Percentiles rank a stretch among this genome's conserved stretches.
Conservation (phyloP, 2,329 filamentous ascomycete species). For the Diaporthe destruens region DNA sequence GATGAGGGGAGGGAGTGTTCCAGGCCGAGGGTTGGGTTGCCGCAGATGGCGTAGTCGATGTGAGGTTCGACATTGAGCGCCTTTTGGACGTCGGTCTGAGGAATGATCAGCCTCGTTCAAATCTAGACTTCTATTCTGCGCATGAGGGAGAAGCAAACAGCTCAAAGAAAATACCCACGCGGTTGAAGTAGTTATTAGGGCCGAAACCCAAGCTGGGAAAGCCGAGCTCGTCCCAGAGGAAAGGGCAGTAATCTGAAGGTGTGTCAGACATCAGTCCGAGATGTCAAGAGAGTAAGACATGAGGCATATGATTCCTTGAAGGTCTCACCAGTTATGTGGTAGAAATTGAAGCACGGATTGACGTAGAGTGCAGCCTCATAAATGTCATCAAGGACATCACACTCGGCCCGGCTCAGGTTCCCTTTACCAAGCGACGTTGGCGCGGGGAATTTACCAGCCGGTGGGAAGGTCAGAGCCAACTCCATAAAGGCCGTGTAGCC, state of each 20-base stretch:
- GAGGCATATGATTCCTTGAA: background rate
- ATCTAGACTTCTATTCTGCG: background rate
- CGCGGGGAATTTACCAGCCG: constrained; percentile 40
- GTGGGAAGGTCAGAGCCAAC: constrained; percentile 61
- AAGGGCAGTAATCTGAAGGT: constrained; percentile 58
- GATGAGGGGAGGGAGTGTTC: constrained; percentile 33
- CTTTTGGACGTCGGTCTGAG: constrained; percentile 39
- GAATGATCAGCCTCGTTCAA: background rate
- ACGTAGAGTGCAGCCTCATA: constrained; percentile 70
- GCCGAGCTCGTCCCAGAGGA: constrained; percentile 47
- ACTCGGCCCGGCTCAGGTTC: constrained; percentile 48
- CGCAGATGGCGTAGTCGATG: constrained; percentile 34
- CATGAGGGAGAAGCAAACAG: background rate
- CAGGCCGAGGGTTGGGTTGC: constrained; percentile 20
- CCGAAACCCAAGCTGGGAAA: constrained; percentile 39
- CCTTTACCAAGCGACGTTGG: background rate
- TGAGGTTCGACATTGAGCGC: constrained; percentile 36
- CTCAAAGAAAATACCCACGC: background rate
- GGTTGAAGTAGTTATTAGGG: constrained; percentile 41
- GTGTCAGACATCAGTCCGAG: background rate
- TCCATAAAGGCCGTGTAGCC: constrained; percentile 70
- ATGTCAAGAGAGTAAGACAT: background rate
- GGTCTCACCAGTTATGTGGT: constrained; percentile 60
- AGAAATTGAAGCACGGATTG: constrained; percentile 75
- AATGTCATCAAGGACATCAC: constrained; percentile 50